These are phyloP conservation scores for Cymbopogon flexuosus DNA, from an alignment of 202 grass and related monocot genomes.

Conservation along the genomic window DNA sequence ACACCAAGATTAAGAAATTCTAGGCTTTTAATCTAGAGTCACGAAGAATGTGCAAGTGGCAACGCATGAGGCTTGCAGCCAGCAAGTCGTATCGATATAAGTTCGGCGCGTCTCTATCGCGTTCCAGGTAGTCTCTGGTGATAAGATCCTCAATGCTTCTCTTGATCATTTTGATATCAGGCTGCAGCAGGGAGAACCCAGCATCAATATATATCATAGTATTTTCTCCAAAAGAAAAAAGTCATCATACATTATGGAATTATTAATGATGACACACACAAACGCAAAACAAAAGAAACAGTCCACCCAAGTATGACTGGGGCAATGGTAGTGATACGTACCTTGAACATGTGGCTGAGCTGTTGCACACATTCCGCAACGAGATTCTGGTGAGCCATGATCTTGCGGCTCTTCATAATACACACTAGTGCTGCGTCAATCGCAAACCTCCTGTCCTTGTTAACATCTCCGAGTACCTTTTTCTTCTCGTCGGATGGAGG, in stretches of 20 bases:
- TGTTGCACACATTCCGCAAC: slow-evolving; percentile 92
- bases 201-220: background rate
- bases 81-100: slow-evolving; percentile 47
- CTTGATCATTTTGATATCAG: slow-evolving; percentile 92
- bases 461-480: slow-evolving; percentile 91
- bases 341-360: slow-evolving; percentile 94
- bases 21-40: background rate
- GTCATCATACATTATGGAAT: background rate
- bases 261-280: background rate
- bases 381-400: slow-evolving; percentile 73
- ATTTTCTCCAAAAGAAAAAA: background rate
- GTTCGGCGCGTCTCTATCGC: slow-evolving; percentile 55
- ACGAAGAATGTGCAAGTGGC: background rate
- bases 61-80: background rate
- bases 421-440: slow-evolving; percentile 87
- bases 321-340: slow-evolving; percentile 2
- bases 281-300: background rate
- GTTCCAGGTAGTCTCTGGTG: slow-evolving; percentile 71
- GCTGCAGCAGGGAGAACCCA: slow-evolving; percentile 32
- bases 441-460: slow-evolving; percentile 84
- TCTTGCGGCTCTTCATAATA: slow-evolving; percentile 97
- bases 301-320: background rate
- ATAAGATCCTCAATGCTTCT: slow-evolving; percentile 80
- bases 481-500: slow-evolving; percentile 91
- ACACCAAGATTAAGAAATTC: no score